phyloP scores from a whole-genome alignment of 495 filamentous ascomycete species.

The Cryomyces antarcticus region DNA sequence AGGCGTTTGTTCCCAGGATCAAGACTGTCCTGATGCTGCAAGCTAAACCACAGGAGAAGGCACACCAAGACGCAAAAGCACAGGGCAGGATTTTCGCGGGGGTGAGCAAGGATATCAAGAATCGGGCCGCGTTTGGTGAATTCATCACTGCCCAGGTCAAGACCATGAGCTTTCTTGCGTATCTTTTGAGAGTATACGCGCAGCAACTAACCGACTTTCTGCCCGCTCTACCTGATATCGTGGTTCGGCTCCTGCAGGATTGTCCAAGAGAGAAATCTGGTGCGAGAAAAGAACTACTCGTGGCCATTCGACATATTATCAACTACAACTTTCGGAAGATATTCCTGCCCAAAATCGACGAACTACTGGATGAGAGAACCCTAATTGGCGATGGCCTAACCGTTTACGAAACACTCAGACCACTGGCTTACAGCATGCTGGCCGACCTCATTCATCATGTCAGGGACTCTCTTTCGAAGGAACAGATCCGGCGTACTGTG shows the following conservation, averaged over 20 bases:
- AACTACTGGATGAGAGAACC: conserved; percentile 80
- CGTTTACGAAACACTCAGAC: conserved; percentile 89
- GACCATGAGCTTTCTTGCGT: conserved; percentile 97
- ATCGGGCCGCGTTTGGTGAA: conserved; percentile 85
- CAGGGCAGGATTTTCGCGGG: conserved; percentile 71
- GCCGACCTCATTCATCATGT: conserved; percentile 97
- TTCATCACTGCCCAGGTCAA: conserved; percentile 97
- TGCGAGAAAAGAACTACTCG: conserved; percentile 82
- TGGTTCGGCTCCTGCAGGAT: conserved; percentile 79
- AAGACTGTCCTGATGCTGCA: conserved; percentile 77
- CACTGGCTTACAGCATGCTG: conserved; percentile 93
- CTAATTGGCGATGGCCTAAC: conserved; percentile 91
- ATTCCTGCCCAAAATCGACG: conserved; percentile 85
- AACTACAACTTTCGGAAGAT: conserved; percentile 98
- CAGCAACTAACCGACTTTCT: conserved; percentile 80
- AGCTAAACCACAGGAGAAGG: conserved; percentile 83
- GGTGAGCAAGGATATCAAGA: conserved; percentile 84
- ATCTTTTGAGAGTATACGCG: conserved; percentile 73
- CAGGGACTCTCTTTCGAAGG: conserved; percentile 56
- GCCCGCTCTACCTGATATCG: conserved; percentile 68
- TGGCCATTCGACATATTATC: conserved; percentile 94
- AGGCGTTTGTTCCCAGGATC: conserved; percentile 80
- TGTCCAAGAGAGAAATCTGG: conserved; percentile 86
- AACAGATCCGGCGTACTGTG: conserved; percentile 86
- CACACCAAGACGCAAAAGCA: conserved; percentile 61